Conservation (phyloP, 495 filamentous ascomycete species). For the Extremus antarcticus region DNA sequence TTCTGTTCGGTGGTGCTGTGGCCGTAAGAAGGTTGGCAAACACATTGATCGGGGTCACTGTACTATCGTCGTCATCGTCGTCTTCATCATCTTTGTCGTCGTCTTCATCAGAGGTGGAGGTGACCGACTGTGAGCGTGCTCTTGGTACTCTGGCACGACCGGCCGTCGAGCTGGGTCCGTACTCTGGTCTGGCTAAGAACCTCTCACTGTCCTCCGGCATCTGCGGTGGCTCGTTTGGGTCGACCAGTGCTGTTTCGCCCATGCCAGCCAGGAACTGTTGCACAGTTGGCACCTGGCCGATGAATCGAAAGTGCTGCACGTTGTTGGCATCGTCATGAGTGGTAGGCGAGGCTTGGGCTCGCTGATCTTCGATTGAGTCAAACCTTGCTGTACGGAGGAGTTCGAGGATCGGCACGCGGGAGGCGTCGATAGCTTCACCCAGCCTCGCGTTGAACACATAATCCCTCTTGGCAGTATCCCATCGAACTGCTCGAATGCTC, state of each 20-base stretch:
- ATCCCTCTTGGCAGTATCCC: background rate
- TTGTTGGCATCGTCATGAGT: background rate
- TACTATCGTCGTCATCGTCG: background rate
- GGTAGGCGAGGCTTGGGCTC: background rate
- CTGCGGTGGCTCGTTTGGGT: background rate
- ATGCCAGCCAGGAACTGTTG: conserved; percentile 12
- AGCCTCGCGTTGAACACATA: conserved; percentile 9
- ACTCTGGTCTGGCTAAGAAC: background rate
- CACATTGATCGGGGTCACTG: background rate
- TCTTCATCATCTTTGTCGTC: background rate
- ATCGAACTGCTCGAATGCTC: background rate
- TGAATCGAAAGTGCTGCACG: conserved; percentile 1
- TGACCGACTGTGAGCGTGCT: background rate
- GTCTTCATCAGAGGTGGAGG: background rate
- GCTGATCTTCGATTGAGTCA: background rate
- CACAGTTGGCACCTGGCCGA: background rate
- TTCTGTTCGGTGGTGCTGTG: background rate
- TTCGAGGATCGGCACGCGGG: background rate
- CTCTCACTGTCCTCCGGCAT: conserved; percentile 6
- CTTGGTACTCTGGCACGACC: background rate
- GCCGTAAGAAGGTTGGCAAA: background rate
- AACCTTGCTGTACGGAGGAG: background rate
- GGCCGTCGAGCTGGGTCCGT: background rate
- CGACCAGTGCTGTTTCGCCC: conserved; percentile 2
- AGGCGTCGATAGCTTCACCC: background rate